Evolutionary conservation across 2,329 filamentous ascomycete genomes (phyloP).

Genomic region (Pseudocercospora musae): DNA sequence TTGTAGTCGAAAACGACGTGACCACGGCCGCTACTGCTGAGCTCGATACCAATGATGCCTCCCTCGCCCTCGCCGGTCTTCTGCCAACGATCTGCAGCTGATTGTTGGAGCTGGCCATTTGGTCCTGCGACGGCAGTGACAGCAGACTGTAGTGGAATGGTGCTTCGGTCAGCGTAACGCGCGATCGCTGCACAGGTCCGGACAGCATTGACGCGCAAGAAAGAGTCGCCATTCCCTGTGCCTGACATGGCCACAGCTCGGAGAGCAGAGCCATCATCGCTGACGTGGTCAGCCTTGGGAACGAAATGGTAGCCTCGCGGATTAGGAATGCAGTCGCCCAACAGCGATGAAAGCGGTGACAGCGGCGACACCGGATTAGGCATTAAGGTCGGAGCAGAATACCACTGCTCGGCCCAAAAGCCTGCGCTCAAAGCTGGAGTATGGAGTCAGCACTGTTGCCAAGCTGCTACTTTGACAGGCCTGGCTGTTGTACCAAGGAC

Average conservation of each 20-base stretch:
- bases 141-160: slow-evolving; percentile 52
- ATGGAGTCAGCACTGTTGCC: not conserved
- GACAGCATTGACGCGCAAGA: slow-evolving; percentile 68
- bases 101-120: slow-evolving; percentile 68
- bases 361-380: not conserved
- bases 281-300: slow-evolving; percentile 13
- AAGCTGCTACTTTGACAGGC: not conserved
- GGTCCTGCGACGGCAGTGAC: slow-evolving; percentile 65
- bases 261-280: not conserved
- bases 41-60: slow-evolving; percentile 79
- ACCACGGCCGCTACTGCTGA: slow-evolving; percentile 45
- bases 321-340: slow-evolving; percentile 27
- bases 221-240: slow-evolving; percentile 79
- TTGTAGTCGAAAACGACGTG: slow-evolving; percentile 75
- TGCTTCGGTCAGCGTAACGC: slow-evolving; percentile 52
- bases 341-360: slow-evolving; percentile 4
- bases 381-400: not conserved
- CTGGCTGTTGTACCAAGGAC: too few relatives aligned
- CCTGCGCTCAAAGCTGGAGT: slow-evolving; percentile 80
- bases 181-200: slow-evolving; percentile 71
- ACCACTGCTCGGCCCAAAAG: slow-evolving; percentile 90
- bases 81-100: slow-evolving; percentile 70
- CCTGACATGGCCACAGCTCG: slow-evolving; percentile 34
- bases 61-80: slow-evolving; percentile 75
- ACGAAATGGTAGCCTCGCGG: slow-evolving; percentile 21